Conservation (phyloP, 73 alveolate genomes). For the Tetrahymena malaccensis region DNA sequence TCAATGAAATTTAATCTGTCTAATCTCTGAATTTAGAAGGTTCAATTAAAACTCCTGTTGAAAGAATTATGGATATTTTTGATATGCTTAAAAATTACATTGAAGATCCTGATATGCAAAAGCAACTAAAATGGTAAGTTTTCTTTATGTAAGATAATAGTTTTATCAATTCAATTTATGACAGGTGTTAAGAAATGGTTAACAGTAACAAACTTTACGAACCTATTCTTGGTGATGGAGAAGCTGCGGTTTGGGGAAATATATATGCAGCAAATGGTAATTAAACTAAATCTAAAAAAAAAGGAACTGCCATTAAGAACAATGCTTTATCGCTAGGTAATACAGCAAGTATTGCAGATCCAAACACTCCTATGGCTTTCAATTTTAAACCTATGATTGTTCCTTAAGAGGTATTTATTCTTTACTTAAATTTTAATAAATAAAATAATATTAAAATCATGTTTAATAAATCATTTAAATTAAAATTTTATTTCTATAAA, state of each 20-base stretch:
- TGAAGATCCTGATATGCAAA: conserved; percentile 35
- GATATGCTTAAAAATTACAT: conserved; percentile 3
- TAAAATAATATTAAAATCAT: not conserved
- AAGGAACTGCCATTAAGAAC: not conserved
- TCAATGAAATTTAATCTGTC: conserved; percentile 5
- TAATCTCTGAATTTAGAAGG: not conserved
- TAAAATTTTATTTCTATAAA: no score
- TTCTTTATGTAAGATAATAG: not conserved
- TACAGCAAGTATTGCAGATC: not conserved
- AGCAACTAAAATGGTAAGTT: conserved; percentile 3
- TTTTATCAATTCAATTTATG: not conserved
- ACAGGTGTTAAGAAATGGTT: not conserved
- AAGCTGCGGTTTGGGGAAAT: not conserved
- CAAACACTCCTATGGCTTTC: not conserved
- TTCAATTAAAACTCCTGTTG: conserved; percentile 24
- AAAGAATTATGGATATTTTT: conserved; percentile 19
- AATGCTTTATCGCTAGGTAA: not conserved
- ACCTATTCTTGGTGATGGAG: conserved; percentile 7
- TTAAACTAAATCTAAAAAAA: not conserved
- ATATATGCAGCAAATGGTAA: not conserved
- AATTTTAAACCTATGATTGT: conserved; percentile 1
- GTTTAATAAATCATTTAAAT: no score
- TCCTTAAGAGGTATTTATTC: not conserved
- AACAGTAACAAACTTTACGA: conserved; percentile 14
- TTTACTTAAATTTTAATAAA: not conserved